A percentile compares a stretch with the other conserved stretches of the same genome.
Conservation (phyloP, 1,284 basidiomycete genomes). For the Leccinum huronense region DNA sequence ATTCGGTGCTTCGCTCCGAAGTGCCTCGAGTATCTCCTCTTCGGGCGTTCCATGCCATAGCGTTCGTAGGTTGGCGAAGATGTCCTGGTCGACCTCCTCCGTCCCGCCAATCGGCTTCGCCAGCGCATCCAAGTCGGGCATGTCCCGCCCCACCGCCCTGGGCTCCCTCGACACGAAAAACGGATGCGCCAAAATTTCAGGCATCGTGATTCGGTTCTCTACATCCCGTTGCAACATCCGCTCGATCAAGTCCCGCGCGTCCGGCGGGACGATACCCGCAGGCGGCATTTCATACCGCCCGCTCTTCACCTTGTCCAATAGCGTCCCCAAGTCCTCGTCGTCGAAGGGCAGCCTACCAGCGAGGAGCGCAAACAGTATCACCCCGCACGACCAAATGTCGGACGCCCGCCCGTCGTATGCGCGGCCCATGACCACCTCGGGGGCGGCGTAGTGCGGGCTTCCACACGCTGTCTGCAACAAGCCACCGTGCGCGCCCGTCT, state of each 20-base stretch:
- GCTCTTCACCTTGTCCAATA: constrained; percentile 84
- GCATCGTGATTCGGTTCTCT: constrained; percentile 82
- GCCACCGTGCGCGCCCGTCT: constrained; percentile 49
- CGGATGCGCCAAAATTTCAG: constrained; percentile 83
- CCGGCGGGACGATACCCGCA: constrained; percentile 59
- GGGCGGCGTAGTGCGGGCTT: constrained; percentile 96
- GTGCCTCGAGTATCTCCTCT: constrained; percentile 64
- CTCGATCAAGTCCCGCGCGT: constrained; percentile 80
- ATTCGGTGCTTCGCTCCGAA: constrained; percentile 66
- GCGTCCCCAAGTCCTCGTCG: constrained; percentile 72
- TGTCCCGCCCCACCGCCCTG: constrained; percentile 47
- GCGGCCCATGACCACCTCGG: constrained; percentile 85
- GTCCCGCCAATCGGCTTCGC: constrained; percentile 60
- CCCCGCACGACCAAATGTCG: constrained; percentile 98
- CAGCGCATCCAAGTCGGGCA: constrained; percentile 69
- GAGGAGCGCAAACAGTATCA: constrained; percentile 91
- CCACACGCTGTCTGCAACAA: constrained; percentile 92
- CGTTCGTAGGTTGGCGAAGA: constrained; percentile 87
- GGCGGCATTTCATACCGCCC: constrained; percentile 83
- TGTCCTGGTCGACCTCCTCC: constrained; percentile 81
- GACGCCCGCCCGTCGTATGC: constrained; percentile 88
- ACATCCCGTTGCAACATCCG: constrained; percentile 90
- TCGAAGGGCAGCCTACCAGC: constrained; percentile 95
- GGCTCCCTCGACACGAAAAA: constrained; percentile 78
- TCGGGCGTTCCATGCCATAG: constrained; percentile 84